phyloP scores from a whole-genome alignment of 805 yeast genomes.

The Lipomyces mesembrius region DNA sequence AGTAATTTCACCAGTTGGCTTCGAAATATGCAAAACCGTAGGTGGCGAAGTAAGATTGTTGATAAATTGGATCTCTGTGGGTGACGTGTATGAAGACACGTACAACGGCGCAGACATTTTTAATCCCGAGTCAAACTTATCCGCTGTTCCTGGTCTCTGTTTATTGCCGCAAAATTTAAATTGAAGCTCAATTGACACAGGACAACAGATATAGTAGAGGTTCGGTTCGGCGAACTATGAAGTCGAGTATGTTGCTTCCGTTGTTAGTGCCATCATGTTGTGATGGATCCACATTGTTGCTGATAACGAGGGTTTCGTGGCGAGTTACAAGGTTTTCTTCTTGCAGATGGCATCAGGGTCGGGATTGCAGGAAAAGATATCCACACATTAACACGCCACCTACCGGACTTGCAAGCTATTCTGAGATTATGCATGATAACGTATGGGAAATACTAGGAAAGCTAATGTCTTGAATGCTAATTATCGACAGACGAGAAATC shows the following conservation, averaged over 20 bases:
- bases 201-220: neutral
- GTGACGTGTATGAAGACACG: slow-evolving; percentile 28
- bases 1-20: slow-evolving; percentile 40
- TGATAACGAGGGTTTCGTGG: neutral
- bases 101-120: slow-evolving; percentile 37
- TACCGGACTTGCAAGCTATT: neutral
- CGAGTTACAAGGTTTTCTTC: neutral
- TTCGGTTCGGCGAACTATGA: neutral
- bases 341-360: neutral
- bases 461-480: no score
- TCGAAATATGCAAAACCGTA: slow-evolving; percentile 37
- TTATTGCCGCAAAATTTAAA: neutral
- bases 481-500: no score
- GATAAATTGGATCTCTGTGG: slow-evolving; percentile 29
- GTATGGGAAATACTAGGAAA: neutral
- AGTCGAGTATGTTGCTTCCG: neutral
- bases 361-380: neutral
- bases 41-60: slow-evolving; percentile 37
- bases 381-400: neutral
- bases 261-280: neutral
- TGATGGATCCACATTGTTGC: neutral
- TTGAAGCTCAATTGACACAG: neutral
- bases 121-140: neutral
- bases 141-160: neutral
- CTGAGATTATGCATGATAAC: neutral